Evolutionary conservation across 768 basidiomycete species (phyloP), one percentile per base, ranked within the genome.

Genomic region (Auricularia auricula-judae): DNA sequence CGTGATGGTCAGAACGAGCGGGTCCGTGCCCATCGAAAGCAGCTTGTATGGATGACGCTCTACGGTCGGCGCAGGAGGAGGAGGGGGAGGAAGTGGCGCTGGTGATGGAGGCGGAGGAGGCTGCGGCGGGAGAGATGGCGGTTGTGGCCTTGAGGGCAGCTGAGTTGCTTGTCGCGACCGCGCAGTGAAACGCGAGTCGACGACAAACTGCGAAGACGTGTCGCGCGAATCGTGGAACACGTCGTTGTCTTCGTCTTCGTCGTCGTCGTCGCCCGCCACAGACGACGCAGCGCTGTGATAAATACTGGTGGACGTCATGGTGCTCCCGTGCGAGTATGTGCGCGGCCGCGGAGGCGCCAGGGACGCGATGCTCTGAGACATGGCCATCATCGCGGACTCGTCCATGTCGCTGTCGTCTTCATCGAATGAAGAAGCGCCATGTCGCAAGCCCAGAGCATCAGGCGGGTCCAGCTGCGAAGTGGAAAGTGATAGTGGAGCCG

Each of bases 321-420:
- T 91, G 68, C 83, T 84, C 4, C 80, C 73, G 60, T 81, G 74
- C 21, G 86, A 85, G 44, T 72, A 75, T 60, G 76, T 68, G 18
- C 53, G 77, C 56, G 11, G 23, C 12, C 34, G 56, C 4, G 56
- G 70, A 1, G 75, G 71, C 33, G 76, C 87, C 43, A 93, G 77
- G 62, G 75, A 79, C 2, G 80, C 86, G 39, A 90, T 76, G 4
- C 89, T 91, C 71, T 90, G 87, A 5, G 88, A 87, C 88, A 91
- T 90, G 63, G 81, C 76, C 70, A 84, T 74, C 58, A 83, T 82
- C 4, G 81, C 78, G 36, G 84, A 82, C 68, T 89, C 87, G 66
- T 91, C 88, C 43, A 88, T 63, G 44, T 72, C 71, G 23, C 56
- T 59, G 23, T 59, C 56, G 8, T 70, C 68, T n/a, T 70, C 69